Base-by-base conservation (phyloP, 139 green algal genomes). In the Tetradesmus lagerheimii region DNA sequence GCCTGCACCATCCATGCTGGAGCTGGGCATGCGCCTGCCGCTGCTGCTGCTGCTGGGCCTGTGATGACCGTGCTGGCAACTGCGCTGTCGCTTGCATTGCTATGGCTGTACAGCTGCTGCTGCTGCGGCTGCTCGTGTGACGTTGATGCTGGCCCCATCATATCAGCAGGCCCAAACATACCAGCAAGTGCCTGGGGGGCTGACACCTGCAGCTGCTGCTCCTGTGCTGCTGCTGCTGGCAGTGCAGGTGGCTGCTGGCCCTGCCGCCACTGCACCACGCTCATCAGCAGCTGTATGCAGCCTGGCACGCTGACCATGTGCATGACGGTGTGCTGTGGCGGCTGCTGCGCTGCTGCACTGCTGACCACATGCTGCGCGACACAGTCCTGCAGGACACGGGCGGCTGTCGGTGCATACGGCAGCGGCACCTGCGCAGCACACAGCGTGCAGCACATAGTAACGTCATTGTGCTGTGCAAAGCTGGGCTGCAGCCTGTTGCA, bases 201-300 rank as follows among this genome's bases (percentile, higher is more conserved):
- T 29, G 53, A 15, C 11, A 34, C 5, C n/a, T 16, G 5, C 57
- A 79, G 82, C 53, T 79, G 82, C 23, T 79, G 53, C 53, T 41
- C 20, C 82, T 79, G 82, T 80, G 75, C 15, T 31, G 75, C 35
- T 43, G 34, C 75, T 43, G 25, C 39, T 38, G 39, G 64, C n/a
- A 20, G 18, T 43, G 35, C 5, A 18, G 1, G 82, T 35, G 34
- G 82, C 57, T 57, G 47, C 45, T 43, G 34, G 20, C 75, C 43
- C 83, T 84, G 78, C 78, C 39, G 0, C 78, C 64, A 80, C 27
- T 88, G 71, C 12, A 80, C 38, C 4, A 88, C 37, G 8, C 38
- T 80, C 37, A 88, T 80, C 27, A 88, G 64, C 64, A 88, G 83
- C 83, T 88, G 83, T 25, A 88, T 88, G 38, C 83, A 88, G 62